Percentiles rank a stretch among this genome's conserved stretches.
Conservation (phyloP, 1,284 basidiomycete genomes). For the Leccinum solheimii region DNA sequence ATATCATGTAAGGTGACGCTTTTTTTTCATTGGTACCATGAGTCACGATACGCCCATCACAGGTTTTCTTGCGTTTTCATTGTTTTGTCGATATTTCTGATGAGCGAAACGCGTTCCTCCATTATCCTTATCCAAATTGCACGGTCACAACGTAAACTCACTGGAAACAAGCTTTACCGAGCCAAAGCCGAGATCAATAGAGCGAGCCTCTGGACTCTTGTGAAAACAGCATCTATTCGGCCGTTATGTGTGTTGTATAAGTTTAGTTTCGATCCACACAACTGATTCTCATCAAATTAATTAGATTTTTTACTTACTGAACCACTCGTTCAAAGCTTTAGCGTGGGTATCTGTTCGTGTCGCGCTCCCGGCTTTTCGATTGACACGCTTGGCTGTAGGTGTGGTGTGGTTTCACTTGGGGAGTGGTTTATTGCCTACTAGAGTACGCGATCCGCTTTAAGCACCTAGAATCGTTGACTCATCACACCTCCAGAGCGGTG, state of each 20-base stretch:
- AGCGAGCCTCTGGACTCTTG: constrained; percentile 52
- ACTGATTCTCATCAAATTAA: not conserved
- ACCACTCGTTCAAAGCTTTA: constrained; percentile 73
- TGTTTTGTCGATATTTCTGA: constrained; percentile 46
- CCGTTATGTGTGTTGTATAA: constrained; percentile 55
- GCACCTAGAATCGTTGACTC: not conserved
- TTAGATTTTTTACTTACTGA: constrained; percentile 70
- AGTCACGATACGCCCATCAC: not conserved
- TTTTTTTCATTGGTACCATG: not conserved
- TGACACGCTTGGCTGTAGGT: constrained; percentile 41
- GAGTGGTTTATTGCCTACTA: constrained; percentile 69
- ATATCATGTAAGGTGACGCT: constrained; percentile 44
- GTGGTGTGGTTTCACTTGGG: constrained; percentile 81
- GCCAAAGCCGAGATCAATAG: constrained; percentile 68
- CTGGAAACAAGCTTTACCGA: constrained; percentile 60
- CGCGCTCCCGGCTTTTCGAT: not conserved
- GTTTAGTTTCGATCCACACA: not conserved
- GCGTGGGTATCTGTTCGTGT: constrained; percentile 42
- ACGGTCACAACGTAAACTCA: constrained; percentile 58
- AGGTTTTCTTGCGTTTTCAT: constrained; percentile 49
- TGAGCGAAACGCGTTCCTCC: constrained; percentile 65
- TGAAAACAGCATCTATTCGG: constrained; percentile 67
- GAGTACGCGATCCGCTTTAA: constrained; percentile 42
- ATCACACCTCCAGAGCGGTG: constrained; percentile 48
- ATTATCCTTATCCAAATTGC: constrained; percentile 63